Conservation (phyloP, 2,329 filamentous ascomycete species). For the Colletotrichum graminicola region DNA sequence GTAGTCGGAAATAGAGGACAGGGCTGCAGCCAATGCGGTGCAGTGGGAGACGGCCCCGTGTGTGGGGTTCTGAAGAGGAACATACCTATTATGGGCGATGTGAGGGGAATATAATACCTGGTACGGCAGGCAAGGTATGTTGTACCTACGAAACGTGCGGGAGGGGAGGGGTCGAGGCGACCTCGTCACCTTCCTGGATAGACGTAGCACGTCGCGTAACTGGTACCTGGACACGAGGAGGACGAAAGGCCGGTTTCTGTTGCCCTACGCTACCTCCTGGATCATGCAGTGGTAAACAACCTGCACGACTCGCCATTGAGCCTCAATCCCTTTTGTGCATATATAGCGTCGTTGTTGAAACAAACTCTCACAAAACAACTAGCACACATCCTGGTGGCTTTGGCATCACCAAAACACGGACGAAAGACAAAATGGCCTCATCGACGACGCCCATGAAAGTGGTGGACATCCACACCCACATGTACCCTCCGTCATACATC, state of each 20-base stretch:
- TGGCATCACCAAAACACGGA: not conserved
- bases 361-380: slow-evolving; percentile 18
- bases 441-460: slow-evolving; percentile 53
- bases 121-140: no score
- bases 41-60: slow-evolving; percentile 25
- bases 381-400: not conserved
- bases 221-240: slow-evolving; percentile 22
- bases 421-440: slow-evolving; percentile 49
- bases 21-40: slow-evolving; percentile 22
- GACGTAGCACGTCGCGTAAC: slow-evolving; percentile 35
- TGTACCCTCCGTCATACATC: slow-evolving; percentile 76
- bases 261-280: not conserved
- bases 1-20: slow-evolving; percentile 27
- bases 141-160: slow-evolving; percentile 27
- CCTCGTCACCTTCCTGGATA: slow-evolving; percentile 41
- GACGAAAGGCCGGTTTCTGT: slow-evolving; percentile 5
- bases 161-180: slow-evolving; percentile 29
- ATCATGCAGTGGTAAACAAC: not conserved
- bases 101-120: slow-evolving; percentile 35
- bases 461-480: slow-evolving; percentile 78
- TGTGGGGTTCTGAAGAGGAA: slow-evolving; percentile 31
- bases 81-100: slow-evolving; percentile 1
- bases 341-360: not conserved
- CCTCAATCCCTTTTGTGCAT: not conserved
- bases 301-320: slow-evolving; percentile 21